Evolutionary conservation across 306 rosid species (phyloP), one percentile per base, ranked within the genome.

Genomic region (Trichosanthes cucumerina): DNA sequence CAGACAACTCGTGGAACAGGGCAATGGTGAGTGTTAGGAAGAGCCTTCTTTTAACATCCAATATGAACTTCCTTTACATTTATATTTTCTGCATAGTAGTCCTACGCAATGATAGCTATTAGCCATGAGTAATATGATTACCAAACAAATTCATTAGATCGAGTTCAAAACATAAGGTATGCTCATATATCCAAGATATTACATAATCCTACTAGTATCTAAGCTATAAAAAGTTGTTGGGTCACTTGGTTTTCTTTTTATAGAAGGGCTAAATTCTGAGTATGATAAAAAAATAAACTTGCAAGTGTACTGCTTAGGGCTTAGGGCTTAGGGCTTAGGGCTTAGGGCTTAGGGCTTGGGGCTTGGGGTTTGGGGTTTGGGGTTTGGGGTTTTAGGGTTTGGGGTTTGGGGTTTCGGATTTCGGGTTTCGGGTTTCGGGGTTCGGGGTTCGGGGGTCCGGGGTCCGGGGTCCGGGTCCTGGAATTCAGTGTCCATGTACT

Each of bases 1-100:
- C 90, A 14, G 97, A 94, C 82, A 83, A 87, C 65, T 92, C 97
- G 50, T 94, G 98, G 98, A 90, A 92, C 78, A 86, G 98, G 26
- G 97, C 96, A 83, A 89, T 95, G 99, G 99, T 92, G 79, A 90
- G 97, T 84, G 73, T 33, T 46, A 31, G 71, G 62, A 9, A 28
- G 31, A 78, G n/a, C 60, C 43, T 77, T 77, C 33, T 26, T 26
- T 47, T 72, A n/a, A 47, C 21, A 46, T 71, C 39, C 41, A 24
- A 24, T 28, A 14, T 15, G 58, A 72, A 72, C 41, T 14, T 16
- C 31, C 24, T 14, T 47, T 47, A 41, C 53, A n/a, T 41, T 69
- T 31, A 24, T 71, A 14, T 8, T 24, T 68, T 46, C 38, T 69
- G 53, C n/a, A n/a, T 5, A 46, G 52, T 41, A 46, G 54, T 69